Base-by-base conservation (phyloP, 306 rosid genomes). In the Sesbania bispinosa region DNA sequence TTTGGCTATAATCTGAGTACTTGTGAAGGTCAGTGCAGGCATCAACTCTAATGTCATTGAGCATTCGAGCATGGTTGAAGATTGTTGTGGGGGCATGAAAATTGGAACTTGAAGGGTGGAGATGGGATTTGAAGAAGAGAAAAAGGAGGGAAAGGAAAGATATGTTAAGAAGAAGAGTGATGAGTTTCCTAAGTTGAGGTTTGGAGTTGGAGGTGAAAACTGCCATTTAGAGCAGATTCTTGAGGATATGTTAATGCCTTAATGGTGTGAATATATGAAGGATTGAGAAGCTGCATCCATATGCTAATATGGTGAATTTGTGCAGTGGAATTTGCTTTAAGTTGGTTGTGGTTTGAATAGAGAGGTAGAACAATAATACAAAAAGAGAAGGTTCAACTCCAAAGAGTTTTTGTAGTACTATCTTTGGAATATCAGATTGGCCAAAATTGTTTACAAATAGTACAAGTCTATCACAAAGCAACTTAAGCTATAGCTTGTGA, bases 11-110 rank as follows among this genome's bases (percentile, higher is more conserved):
- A 46, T 72, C 45, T 30, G 69, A 47, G 70, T n/a, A 61, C 1
- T 73, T 73, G 61, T 73, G 77, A 73, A 73, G 69, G 4, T 73
- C 77, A 8, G 8, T 21, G 62, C 77, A 73, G 5, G 69, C 67
- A 60, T 73, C 70, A 61, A 73, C 52, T 33, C 8, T 35, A 30
- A 73, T 61, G 62, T 61, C 77, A 47, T 38, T 73, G 20, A 73
- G 70, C 7, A 73, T 59, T 61, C 77, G 60, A 9, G 70, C 70
- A 48, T 35, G 77, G 62, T 73, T 73, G 77, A 73, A 73, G 5
- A 32, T 1, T 10, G 38, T 60, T 47, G 61, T 21, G 29, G 77
- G 47, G 45, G 45, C 77, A 61, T 73, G 14, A 33, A 51, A 19
- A 60, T 47, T 47, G 4, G 41, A 50, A 48, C 21, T 47, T 43